Evolutionary conservation across 495 filamentous ascomycete genomes (phyloP).

Genomic region (Saxispiralis lemnorum): DNA sequence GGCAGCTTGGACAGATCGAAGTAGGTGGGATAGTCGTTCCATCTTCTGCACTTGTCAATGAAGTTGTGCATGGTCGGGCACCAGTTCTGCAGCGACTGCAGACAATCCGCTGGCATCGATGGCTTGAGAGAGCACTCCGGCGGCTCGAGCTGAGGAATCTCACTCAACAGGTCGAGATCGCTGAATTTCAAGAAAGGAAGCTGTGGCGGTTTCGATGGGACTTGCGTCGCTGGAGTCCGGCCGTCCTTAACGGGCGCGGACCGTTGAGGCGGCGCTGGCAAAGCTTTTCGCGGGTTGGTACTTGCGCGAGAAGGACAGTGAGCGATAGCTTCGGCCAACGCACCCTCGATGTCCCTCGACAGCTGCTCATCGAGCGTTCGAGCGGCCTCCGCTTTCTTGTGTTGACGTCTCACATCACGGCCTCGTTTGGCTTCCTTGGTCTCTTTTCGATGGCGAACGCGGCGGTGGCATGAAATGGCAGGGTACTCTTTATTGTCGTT

Average conservation of each 20-base stretch:
- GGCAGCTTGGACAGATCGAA: slow-evolving; percentile 11
- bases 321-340: slow-evolving; percentile 1
- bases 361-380: slow-evolving; percentile 13
- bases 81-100: slow-evolving; percentile 3
- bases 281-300: background rate
- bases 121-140: background rate
- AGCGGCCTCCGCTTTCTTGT: slow-evolving; percentile 1
- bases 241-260: background rate
- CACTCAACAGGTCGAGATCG: slow-evolving; percentile 1
- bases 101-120: background rate
- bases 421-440: slow-evolving; percentile 9
- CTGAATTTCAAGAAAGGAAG: slow-evolving; percentile 1
- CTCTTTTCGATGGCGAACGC: slow-evolving; percentile 4
- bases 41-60: background rate
- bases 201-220: background rate
- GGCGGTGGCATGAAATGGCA: background rate
- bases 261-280: background rate
- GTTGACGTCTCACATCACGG: slow-evolving; percentile 5
- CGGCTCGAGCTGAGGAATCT: slow-evolving; percentile 2
- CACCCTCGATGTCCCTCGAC: slow-evolving; percentile 9
- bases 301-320: background rate
- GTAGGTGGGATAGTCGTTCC: slow-evolving; percentile 3
- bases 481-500: background rate
- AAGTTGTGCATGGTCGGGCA: slow-evolving; percentile 8
- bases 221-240: no score